Percentiles rank a stretch among this genome's conserved stretches.
These are phyloP conservation scores for Metschnikowia santaceciliae DNA, from an alignment of 805 yeast species.

Conservation along the genomic window DNA sequence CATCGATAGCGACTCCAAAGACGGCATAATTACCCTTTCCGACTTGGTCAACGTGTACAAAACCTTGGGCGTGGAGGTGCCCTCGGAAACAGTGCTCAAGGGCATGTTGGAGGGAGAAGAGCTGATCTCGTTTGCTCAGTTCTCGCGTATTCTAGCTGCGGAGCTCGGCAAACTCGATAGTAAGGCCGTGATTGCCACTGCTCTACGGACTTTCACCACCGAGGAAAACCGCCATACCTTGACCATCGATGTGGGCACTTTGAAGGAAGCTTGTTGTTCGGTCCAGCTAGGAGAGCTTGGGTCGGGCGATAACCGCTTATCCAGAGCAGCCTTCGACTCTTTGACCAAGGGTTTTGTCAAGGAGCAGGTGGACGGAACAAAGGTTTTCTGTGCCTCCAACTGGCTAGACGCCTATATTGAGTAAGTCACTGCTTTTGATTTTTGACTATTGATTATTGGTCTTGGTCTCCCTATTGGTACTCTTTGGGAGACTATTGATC, in stretches of 20 bases:
- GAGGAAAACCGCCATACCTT: constrained; percentile 30
- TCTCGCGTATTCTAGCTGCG: constrained; percentile 57
- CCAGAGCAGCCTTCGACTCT: constrained; percentile 43
- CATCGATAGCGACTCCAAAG: constrained; percentile 74
- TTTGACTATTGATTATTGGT: too few relatives aligned
- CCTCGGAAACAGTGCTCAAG: constrained; percentile 39
- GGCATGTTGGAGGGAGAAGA: constrained; percentile 48
- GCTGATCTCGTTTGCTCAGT: constrained; percentile 60
- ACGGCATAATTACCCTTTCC: constrained; percentile 53
- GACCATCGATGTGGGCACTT: constrained; percentile 44
- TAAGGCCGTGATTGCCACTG: constrained; percentile 50
- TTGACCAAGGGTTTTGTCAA: constrained; percentile 54
- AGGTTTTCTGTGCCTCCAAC: constrained; percentile 55
- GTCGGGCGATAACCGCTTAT: constrained; percentile 42
- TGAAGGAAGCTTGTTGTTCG: constrained; percentile 46
- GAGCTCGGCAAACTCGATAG: constrained; percentile 50
- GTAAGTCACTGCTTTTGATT: constrained; percentile 10
- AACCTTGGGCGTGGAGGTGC: constrained; percentile 47
- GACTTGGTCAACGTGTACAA: constrained; percentile 56
- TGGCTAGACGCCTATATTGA: constrained; percentile 56
- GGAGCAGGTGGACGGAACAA: constrained; percentile 54
- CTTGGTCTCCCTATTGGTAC: too few relatives aligned
- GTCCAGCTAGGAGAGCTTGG: constrained; percentile 45
- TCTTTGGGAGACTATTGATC: too few relatives aligned
- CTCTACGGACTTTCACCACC: constrained; percentile 52